Conservation (phyloP, 2,329 filamentous ascomycete species). For the Aaosphaeria pasadenensis region DNA sequence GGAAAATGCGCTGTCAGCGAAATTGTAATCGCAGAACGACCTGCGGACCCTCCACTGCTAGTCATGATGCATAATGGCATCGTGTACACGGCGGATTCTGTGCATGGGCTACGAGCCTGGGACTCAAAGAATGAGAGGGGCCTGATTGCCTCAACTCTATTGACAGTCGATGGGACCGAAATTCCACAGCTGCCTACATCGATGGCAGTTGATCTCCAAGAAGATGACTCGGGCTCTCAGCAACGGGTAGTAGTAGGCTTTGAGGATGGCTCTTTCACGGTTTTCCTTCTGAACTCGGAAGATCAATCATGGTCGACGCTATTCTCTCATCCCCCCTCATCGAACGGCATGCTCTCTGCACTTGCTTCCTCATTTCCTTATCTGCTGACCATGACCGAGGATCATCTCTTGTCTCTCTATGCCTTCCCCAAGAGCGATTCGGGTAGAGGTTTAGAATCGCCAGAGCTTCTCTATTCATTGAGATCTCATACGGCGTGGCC, state of each 20-base stretch:
- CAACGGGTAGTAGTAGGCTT: constrained; percentile 29
- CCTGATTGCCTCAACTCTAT: constrained; percentile 52
- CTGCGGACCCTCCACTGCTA: constrained; percentile 59
- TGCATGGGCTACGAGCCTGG: constrained; percentile 75
- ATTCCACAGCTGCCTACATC: constrained; percentile 52
- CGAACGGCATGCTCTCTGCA: constrained; percentile 64
- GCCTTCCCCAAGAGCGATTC: constrained; percentile 46
- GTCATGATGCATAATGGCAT: constrained; percentile 75
- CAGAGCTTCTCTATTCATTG: constrained; percentile 70
- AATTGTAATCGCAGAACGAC: constrained; percentile 59
- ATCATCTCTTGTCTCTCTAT: constrained; percentile 74
- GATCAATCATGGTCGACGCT: constrained; percentile 44
- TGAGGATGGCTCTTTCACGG: constrained; percentile 52
- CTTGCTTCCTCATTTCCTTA: constrained; percentile 74
- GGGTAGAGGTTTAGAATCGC: constrained; percentile 32
- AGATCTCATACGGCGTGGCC: constrained; percentile 75
- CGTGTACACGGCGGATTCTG: constrained; percentile 71
- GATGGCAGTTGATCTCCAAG: constrained; percentile 58
- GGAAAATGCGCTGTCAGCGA: constrained; percentile 80
- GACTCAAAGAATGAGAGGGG: constrained; percentile 59
- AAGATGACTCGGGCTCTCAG: constrained; percentile 24
- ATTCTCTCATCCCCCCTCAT: constrained; percentile 61
- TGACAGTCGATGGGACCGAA: constrained; percentile 12
- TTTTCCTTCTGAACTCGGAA: constrained; percentile 61
- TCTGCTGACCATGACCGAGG: constrained; percentile 72